Conservation (phyloP, 306 rosid genomes). For the Pachyrhizus erosus region DNA sequence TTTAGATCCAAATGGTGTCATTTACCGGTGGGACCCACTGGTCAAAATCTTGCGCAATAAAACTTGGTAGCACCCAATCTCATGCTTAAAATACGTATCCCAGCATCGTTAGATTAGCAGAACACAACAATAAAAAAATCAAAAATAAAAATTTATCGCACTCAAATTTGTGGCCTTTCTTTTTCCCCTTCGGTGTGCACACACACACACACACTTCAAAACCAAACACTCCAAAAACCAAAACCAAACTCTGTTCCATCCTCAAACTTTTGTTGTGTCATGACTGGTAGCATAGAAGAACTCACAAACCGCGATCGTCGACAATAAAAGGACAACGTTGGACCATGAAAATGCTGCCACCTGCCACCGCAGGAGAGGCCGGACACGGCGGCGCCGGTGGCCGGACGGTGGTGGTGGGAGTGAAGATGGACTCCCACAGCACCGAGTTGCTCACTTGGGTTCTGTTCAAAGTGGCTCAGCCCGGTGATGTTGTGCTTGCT, state of each 20-base stretch:
- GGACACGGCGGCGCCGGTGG: slow-evolving; percentile 45
- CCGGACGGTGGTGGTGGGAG: slow-evolving; percentile 79
- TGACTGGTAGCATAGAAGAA: neutral
- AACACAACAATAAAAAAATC: too few species aligned
- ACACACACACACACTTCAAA: slow-evolving; percentile 1
- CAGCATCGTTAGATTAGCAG: too few species aligned
- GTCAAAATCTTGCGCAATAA: slow-evolving; percentile 20
- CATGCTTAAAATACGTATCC: slow-evolving; percentile 3
- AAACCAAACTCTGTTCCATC: neutral
- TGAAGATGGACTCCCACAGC: slow-evolving; percentile 75
- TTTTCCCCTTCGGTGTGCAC: slow-evolving; percentile 48
- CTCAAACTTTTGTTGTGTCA: neutral
- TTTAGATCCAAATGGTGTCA: neutral
- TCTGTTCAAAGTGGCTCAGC: slow-evolving; percentile 82
- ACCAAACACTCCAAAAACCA: slow-evolving; percentile 25
- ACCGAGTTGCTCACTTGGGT: slow-evolving; percentile 90
- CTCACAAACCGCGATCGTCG: slow-evolving; percentile 32
- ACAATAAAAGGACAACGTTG: slow-evolving; percentile 33
- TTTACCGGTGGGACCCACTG: neutral
- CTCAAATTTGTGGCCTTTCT: slow-evolving; percentile 35
- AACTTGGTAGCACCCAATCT: neutral
- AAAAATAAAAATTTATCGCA: too few species aligned
- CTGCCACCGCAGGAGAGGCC: slow-evolving; percentile 40
- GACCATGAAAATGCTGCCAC: slow-evolving; percentile 54
- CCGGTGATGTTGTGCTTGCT: slow-evolving; percentile 85